These are phyloP conservation scores for Solanum tarapatanum DNA, from an alignment of 257 asterid genomes.

Conservation along the genomic window DNA sequence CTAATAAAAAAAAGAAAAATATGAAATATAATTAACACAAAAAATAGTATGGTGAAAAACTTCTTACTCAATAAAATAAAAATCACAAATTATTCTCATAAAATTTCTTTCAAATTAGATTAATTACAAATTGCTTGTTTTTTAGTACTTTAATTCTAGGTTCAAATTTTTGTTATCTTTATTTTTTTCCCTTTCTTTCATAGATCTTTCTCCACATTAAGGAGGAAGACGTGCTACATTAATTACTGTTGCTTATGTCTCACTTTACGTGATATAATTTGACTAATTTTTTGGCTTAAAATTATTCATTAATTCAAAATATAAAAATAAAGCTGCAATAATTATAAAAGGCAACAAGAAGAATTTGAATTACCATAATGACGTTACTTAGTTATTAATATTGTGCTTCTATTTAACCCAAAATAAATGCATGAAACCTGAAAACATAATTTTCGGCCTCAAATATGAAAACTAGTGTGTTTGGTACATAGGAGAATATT, in stretches of 20 bases:
- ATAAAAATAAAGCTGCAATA: background rate
- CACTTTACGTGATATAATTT: background rate
- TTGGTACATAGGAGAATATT: background rate
- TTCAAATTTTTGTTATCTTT: background rate
- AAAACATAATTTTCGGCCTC: background rate
- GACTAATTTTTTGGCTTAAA: background rate
- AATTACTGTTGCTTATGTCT: background rate
- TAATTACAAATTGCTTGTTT: background rate
- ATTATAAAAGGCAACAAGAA: background rate
- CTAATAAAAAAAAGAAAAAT: background rate
- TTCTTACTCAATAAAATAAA: background rate
- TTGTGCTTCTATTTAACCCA: background rate
- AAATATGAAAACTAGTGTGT: background rate
- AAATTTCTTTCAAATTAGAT: background rate
- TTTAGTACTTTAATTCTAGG: background rate
- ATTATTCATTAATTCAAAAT: background rate
- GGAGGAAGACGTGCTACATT: background rate
- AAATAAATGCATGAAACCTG: background rate
- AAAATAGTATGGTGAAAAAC: background rate
- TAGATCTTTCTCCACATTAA: background rate
- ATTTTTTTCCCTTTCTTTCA: background rate
- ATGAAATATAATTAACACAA: background rate
- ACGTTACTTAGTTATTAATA: background rate
- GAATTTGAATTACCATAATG: background rate
- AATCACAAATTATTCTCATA: background rate